phyloP scores from a whole-genome alignment of 2,329 filamentous ascomycete species.

The Cordyceps militaris region DNA sequence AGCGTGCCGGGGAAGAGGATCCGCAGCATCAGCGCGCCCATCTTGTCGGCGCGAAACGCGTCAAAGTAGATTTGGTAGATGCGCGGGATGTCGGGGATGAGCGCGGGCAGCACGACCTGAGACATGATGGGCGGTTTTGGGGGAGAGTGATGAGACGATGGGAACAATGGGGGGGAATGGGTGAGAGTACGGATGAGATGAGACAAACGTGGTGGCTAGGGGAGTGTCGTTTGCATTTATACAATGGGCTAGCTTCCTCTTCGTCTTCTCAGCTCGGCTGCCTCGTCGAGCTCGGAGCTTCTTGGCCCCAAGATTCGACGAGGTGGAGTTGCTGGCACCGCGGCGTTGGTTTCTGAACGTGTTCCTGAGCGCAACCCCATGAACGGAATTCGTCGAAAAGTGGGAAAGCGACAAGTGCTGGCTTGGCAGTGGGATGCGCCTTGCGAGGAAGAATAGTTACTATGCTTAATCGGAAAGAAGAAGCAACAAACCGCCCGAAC shows the following conservation, averaged over 20 bases:
- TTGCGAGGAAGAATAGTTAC: neutral
- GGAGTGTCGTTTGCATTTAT: neutral
- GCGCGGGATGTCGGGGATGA: conserved; percentile 38
- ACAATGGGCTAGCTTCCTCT: neutral
- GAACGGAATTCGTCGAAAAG: neutral
- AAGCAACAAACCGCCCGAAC: neutral
- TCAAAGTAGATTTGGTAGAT: conserved; percentile 42
- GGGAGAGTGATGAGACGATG: neutral
- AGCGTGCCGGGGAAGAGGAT: conserved; percentile 33
- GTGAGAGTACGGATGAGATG: neutral
- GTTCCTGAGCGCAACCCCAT: neutral
- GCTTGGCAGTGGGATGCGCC: no score
- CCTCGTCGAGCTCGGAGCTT: neutral
- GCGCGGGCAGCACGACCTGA: conserved; percentile 36
- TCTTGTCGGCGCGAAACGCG: conserved; percentile 33
- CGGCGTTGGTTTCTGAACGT: no score
- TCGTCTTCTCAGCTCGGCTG: neutral
- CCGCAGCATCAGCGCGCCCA: conserved; percentile 33
- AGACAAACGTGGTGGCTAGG: neutral
- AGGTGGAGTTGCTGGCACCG: neutral
- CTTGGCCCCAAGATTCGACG: neutral
- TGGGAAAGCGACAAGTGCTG: neutral
- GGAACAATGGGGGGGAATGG: neutral
- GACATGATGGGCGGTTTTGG: conserved; percentile 23
- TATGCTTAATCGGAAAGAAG: neutral